These are phyloP conservation scores for Termitomyces sp. DNA, from an alignment of 768 basidiomycete genomes.

Conservation along the genomic window DNA sequence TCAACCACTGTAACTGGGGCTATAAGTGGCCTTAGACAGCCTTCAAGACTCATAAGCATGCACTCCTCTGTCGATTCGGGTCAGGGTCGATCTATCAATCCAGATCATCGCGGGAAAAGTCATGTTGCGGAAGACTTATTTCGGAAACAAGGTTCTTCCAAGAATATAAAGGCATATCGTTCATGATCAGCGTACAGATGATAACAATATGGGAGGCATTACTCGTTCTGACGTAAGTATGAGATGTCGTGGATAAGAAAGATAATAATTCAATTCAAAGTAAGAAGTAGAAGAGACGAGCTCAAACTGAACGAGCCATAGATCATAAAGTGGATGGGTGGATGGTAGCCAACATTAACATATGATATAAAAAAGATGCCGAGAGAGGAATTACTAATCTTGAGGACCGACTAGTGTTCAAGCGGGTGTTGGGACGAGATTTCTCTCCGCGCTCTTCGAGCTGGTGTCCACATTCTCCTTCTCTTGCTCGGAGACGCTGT, in stretches of 20 bases:
- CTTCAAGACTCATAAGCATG: too few relatives aligned
- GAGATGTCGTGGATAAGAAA: constrained; percentile 18
- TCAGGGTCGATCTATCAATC: too few relatives aligned
- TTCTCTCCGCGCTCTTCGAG: constrained; percentile 24
- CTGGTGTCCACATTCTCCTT: constrained; percentile 51
- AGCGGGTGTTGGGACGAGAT: constrained; percentile 27
- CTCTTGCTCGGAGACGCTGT: constrained; percentile 40
- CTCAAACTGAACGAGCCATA: not conserved
- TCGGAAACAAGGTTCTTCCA: not conserved
- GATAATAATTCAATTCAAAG: constrained; percentile 17
- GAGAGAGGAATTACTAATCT: not conserved
- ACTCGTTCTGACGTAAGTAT: constrained; percentile 12
- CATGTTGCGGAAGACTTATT: too few relatives aligned
- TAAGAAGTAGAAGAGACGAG: not conserved
- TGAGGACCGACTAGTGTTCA: constrained; percentile 3
- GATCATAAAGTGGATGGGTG: not conserved
- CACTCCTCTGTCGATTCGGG: too few relatives aligned
- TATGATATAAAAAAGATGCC: constrained; percentile 5
- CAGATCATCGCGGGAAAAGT: too few relatives aligned
- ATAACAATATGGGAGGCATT: not conserved
- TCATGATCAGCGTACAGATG: not conserved
- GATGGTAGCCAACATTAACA: constrained; percentile 1
- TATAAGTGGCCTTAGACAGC: too few relatives aligned
- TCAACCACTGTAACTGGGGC: not conserved
- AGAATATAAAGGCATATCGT: not conserved